Evolutionary conservation across 2,329 filamentous ascomycete genomes (phyloP), one percentile per base, ranked within the genome.

Genomic region (Beauveria varroae): DNA sequence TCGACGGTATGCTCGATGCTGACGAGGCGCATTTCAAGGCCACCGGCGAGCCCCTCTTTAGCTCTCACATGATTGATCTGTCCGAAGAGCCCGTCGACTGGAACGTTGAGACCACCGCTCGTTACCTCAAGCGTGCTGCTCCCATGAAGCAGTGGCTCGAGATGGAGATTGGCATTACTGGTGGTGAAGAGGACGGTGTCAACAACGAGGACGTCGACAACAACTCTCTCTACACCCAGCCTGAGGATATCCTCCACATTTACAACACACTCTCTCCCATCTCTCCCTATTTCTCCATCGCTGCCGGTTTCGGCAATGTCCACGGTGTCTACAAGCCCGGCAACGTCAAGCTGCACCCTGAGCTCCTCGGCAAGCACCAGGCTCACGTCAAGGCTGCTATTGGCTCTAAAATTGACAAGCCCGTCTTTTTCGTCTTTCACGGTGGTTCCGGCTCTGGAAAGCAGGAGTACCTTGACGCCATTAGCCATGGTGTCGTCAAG

Each of bases 81-180:
- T 95, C 90, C 28, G 95, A 97, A 82, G 93, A 98, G 83, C 74
- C 85, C 46, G 89, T 96, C 67, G 85, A 95, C 64, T 91, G 84
- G 79, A 98, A 99, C 86, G 89, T 99, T 72, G 76, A 88, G 74
- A 97, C 91, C 74, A 98, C 93, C 64, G 90, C 90, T 74, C 86
- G 88, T 76, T 97, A 99, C 84, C 86, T 98, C 66, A 88, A 96
- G 86, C 90, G 93, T 69, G 91, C 89, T 74, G 91, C 92, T 55
- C 92, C 93, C 70, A 91, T 97, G 91, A 96, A 96, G 85, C 92
- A 97, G 79, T 98, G 91, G 91, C 86, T 99, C 68, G 95, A 99
- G 86, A 99, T 98, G 93, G 89, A 91, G 76, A 81, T 79, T 68
- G 75, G 76, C 74, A 96, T 97, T 79, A 98, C 95, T 64, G 93